Evolutionary conservation across 148 eudicot genomes (phyloP).

Genomic region (Selenicereus undatus): DNA sequence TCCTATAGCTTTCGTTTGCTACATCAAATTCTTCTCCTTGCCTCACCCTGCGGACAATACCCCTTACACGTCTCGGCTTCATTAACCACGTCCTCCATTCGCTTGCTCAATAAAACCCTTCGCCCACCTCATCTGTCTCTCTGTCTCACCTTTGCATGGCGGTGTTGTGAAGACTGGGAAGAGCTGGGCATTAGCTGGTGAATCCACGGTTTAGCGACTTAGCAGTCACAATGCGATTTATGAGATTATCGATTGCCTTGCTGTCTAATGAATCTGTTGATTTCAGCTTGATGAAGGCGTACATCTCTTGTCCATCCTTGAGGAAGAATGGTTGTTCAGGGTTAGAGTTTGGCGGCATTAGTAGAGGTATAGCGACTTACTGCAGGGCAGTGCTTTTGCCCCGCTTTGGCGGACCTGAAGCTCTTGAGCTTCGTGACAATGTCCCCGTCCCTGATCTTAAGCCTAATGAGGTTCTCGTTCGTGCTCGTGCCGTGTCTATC

Average conservation of each 20-base stretch:
- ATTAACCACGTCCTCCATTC: slow-evolving; percentile 22
- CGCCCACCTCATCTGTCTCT: neutral
- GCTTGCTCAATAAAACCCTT: slow-evolving; percentile 8
- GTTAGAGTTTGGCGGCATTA: slow-evolving; percentile 17
- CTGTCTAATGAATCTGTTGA: slow-evolving; percentile 19
- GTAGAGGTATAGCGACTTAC: slow-evolving; percentile 48
- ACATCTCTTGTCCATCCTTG: slow-evolving; percentile 11
- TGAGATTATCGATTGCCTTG: slow-evolving; percentile 30
- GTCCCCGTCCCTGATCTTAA: slow-evolving; percentile 72
- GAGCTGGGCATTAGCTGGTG: neutral
- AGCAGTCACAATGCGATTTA: slow-evolving; percentile 41
- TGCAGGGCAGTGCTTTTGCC: slow-evolving; percentile 83
- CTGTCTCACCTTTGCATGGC: neutral
- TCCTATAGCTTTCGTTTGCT: no score
- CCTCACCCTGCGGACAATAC: slow-evolving; percentile 36
- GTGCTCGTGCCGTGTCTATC: slow-evolving; percentile 81
- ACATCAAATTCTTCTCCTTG: neutral
- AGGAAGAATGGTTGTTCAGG: slow-evolving; percentile 24
- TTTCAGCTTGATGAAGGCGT: slow-evolving; percentile 12
- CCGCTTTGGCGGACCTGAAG: slow-evolving; percentile 85
- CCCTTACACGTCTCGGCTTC: slow-evolving; percentile 34
- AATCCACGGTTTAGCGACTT: neutral
- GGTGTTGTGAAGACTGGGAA: neutral
- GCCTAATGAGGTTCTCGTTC: slow-evolving; percentile 76
- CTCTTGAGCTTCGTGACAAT: slow-evolving; percentile 55